These are phyloP conservation scores for Iberis amara DNA, from an alignment of 441 rosid genomes.

Conservation along the genomic window DNA sequence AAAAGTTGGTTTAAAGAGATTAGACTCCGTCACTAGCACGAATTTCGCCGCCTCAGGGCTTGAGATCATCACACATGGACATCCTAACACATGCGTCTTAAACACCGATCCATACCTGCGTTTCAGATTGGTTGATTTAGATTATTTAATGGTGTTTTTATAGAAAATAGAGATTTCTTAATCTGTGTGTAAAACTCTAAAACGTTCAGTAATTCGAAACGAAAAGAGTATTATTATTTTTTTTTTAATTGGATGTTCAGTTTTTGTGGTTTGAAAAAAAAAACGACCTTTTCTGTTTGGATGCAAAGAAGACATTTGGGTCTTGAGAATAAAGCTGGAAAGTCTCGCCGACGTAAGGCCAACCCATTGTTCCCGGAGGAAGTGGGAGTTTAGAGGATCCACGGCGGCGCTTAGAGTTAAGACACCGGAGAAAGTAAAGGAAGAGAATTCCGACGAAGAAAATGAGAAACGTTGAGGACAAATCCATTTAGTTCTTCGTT, in stretches of 20 bases:
- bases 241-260: no score
- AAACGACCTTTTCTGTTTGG: constrained; percentile 85
- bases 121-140: no score
- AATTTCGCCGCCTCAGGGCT: constrained; percentile 80
- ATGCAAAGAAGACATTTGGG: constrained; percentile 68
- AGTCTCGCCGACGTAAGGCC: constrained; percentile 84
- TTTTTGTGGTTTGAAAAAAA: no score
- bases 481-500: no score
- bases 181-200: no score
- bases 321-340: constrained; percentile 83
- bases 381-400: constrained; percentile 37
- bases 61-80: constrained; percentile 89
- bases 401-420: no score
- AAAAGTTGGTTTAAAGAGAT: constrained; percentile 80
- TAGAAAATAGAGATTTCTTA: no score
- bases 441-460: constrained; percentile 24
- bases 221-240: no score
- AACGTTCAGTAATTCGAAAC: no score
- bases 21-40: constrained; percentile 60
- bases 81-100: constrained; percentile 83
- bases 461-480: no score
- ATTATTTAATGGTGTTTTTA: no score
- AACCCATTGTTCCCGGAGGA: constrained; percentile 96
- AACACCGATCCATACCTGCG: constrained; percentile 87
- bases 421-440: constrained; percentile 17